phyloP scores from a whole-genome alignment of 345 rosid genomes.

The Dipteronia sinensis region DNA sequence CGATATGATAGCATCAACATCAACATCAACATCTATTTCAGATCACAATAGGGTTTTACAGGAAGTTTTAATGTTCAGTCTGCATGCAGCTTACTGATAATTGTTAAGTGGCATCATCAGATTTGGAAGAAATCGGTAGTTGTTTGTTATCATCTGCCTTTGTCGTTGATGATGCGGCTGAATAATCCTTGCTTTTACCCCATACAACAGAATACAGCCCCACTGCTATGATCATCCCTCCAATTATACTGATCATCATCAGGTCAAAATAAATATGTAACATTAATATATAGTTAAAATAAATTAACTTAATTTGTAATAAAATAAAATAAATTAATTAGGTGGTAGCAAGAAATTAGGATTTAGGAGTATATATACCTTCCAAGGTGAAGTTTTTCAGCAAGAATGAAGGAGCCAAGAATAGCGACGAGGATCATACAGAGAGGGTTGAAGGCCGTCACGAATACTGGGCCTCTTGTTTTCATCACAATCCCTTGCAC shows the following conservation, averaged over 20 bases:
- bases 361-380: constrained; percentile 32
- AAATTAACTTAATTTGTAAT: too few relatives aligned
- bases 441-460: constrained; percentile 77
- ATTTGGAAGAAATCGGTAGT: constrained; percentile 41
- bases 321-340: neutral
- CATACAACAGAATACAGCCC: constrained; percentile 65
- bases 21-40: too few relatives aligned
- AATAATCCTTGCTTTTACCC: constrained; percentile 68
- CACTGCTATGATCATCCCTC: constrained; percentile 61
- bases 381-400: constrained; percentile 69
- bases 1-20: too few relatives aligned
- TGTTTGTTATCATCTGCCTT: constrained; percentile 29
- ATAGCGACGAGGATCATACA: constrained; percentile 71
- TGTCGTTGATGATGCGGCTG: neutral
- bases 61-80: neutral
- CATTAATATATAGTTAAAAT: too few relatives aligned
- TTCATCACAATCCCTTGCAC: constrained; percentile 80
- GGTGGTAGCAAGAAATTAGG: neutral
- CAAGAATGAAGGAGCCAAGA: constrained; percentile 55
- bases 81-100: constrained; percentile 4
- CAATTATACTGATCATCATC: constrained; percentile 49
- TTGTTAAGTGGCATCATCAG: too few relatives aligned
- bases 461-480: constrained; percentile 73
- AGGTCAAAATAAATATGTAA: neutral
- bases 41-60: too few relatives aligned